Evolutionary conservation across 441 rosid species (phyloP), one percentile per base, ranked within the genome.

Genomic region (Bocquillonia castaneifolia): DNA sequence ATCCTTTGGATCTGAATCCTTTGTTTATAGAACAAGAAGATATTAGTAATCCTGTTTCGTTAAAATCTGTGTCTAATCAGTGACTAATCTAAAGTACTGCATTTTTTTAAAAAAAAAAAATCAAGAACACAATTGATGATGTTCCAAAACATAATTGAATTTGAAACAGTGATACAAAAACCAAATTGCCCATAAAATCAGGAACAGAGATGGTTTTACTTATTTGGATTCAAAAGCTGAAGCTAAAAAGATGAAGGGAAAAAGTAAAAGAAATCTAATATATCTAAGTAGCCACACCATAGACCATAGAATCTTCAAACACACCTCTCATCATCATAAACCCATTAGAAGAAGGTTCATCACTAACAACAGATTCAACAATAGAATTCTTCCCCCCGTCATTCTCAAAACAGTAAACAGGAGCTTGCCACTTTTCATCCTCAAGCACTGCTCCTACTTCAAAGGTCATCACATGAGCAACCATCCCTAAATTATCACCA

Each of bases 391-490:
- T 42, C 53, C 32, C 71, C 37, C 36, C 44, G 66, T 42, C 55
- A 53, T 78, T 68, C 63, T 66, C 26, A 64, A 92, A 92, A 69
- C 96, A 90, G 73, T 87, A 84, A 52, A 68, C 72, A 34, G 95
- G 96, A 2, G 93, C 95, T 60, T 88, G 96, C 95, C 95, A 87
- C 22, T 85, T 70, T 22, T 78, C 76, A 78, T 88, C 96, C 67
- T 83, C 92, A 7, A 88, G 82, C 9, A 75, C 84, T 2, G 86
- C 96, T 14, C 93, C 96, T 54, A 82, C 92, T 70, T 90, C 97
- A 48, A 75, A 90, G 5, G 93, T 85, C 87, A 88, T 85, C 64
- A 88, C 88, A 78, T 90, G 92, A 65, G 92, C 93, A 22, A 74
- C 85, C 58, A 80, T 82, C 70, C 96, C 98, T 90, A 79, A 76